These are phyloP conservation scores for Penicillium lividum DNA, from an alignment of 495 filamentous ascomycete species.

Conservation along the genomic window DNA sequence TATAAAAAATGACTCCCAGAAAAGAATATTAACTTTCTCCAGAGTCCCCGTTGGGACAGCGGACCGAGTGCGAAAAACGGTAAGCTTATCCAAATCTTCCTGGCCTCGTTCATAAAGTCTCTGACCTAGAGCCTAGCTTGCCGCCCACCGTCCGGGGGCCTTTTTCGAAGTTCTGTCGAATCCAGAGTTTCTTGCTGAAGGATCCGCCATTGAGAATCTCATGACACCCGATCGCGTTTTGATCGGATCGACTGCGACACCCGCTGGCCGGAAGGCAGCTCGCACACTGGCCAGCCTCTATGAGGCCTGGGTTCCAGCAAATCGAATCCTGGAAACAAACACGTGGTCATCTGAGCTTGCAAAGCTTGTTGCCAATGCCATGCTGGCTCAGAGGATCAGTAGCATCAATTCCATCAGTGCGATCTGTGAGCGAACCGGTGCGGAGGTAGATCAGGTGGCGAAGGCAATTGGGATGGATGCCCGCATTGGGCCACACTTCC, in stretches of 20 bases:
- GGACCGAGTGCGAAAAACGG: constrained; percentile 65
- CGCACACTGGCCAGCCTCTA: constrained; percentile 65
- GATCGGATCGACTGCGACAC: constrained; percentile 66
- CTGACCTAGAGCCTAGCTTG: constrained; percentile 35
- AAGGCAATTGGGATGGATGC: constrained; percentile 69
- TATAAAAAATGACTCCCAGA: too few relatives aligned
- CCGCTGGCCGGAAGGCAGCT: constrained; percentile 61
- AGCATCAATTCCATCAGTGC: constrained; percentile 81
- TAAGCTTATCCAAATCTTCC: constrained; percentile 20
- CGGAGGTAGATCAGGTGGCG: constrained; percentile 72
- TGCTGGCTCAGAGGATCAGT: constrained; percentile 81
- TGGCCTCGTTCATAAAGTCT: constrained; percentile 43
- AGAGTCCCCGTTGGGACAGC: constrained; percentile 75
- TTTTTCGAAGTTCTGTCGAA: constrained; percentile 79
- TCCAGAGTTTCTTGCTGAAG: constrained; percentile 81
- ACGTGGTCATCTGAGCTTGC: constrained; percentile 79
- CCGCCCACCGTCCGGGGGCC: constrained; percentile 56
- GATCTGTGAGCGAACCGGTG: constrained; percentile 77
- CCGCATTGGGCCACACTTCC: constrained; percentile 70
- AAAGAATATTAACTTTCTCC: too few relatives aligned
- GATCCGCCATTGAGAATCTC: constrained; percentile 71
- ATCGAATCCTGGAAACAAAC: constrained; percentile 70
- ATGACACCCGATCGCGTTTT: constrained; percentile 74
- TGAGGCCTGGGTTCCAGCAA: constrained; percentile 65
- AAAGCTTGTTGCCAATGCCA: constrained; percentile 78